phyloP scores from a whole-genome alignment of 2,329 filamentous ascomycete genomes.

The Venturia oleaginea region DNA sequence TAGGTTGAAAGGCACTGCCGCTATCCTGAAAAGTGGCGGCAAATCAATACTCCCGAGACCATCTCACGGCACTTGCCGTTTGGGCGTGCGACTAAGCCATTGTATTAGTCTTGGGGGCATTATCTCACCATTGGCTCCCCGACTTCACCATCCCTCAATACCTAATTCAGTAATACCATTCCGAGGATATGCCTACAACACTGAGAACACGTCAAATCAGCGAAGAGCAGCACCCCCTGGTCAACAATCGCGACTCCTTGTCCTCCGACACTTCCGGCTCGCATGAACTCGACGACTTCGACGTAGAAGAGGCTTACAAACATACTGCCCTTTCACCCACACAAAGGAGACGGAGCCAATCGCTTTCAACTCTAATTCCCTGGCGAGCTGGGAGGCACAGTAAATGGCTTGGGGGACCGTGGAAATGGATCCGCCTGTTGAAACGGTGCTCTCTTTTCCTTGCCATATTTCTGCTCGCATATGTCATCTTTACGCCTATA shows the following conservation, averaged over 20 bases:
- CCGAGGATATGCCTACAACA: background rate
- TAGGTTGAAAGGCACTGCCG: no score
- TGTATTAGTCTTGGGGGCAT: background rate
- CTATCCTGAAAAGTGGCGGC: background rate
- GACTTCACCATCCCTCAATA: background rate
- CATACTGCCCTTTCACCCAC: background rate
- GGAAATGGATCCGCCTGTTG: background rate
- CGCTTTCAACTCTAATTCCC: background rate
- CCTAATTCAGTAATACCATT: background rate
- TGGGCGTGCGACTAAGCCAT: no score
- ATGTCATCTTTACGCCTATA: constrained; percentile 28
- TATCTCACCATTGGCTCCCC: background rate
- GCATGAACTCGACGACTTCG: constrained; percentile 7
- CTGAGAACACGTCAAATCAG: constrained; percentile 12
- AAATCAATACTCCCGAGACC: no score
- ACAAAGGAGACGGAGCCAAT: background rate
- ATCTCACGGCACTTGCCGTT: no score
- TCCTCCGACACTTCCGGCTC: constrained; percentile 3
- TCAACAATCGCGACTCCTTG: background rate
- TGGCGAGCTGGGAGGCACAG: background rate
- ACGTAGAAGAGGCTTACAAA: constrained; percentile 8
- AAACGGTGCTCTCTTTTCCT: constrained; percentile 3
- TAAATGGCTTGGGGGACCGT: background rate
- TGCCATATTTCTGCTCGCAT: constrained; percentile 14
- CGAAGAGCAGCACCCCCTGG: constrained; percentile 1